These are phyloP conservation scores for Schizochytrium sp. DNA, from an alignment of 108 stramenopile species.

Conservation along the genomic window DNA sequence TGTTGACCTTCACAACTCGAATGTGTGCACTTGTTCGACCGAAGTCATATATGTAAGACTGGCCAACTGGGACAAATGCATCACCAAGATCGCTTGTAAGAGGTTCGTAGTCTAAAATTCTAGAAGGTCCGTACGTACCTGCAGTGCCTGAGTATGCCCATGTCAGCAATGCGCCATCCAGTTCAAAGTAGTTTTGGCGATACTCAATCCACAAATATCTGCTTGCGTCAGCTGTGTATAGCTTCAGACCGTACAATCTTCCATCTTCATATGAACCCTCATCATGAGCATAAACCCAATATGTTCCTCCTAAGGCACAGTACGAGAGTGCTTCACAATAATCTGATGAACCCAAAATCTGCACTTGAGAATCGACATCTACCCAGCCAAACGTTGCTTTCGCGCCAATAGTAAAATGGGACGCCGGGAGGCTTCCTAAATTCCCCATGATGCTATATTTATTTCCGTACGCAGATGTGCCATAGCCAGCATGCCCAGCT, in stretches of 20 bases:
- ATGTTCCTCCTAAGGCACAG: not conserved
- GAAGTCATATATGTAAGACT: conserved; percentile 34
- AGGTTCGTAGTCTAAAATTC: not conserved
- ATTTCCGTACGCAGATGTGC: not conserved
- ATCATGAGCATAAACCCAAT: conserved; percentile 29
- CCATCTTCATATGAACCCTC: not conserved
- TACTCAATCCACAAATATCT: not conserved
- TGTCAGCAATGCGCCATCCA: not conserved
- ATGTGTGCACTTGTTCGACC: not conserved
- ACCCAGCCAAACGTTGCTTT: conserved; percentile 53
- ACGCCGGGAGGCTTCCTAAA: not conserved
- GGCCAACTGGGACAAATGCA: conserved; percentile 2
- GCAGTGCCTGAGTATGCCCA: conserved; percentile 21
- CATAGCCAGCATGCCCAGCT: not conserved
- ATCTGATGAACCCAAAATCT: not conserved
- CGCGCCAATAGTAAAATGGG: conserved; percentile 54
- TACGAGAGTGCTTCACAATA: not conserved
- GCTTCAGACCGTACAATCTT: conserved; percentile 25
- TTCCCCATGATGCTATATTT: conserved; percentile 49
- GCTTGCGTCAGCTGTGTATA: conserved; percentile 38
- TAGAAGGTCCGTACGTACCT: conserved; percentile 7
- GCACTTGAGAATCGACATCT: not conserved
- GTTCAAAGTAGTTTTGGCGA: not conserved
- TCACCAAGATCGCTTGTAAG: not conserved
- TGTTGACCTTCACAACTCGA: not conserved